A percentile compares a stretch with the other conserved stretches of the same genome.
phyloP scores from a whole-genome alignment of 2,329 filamentous ascomycete species.

The Metarhizium brunneum region DNA sequence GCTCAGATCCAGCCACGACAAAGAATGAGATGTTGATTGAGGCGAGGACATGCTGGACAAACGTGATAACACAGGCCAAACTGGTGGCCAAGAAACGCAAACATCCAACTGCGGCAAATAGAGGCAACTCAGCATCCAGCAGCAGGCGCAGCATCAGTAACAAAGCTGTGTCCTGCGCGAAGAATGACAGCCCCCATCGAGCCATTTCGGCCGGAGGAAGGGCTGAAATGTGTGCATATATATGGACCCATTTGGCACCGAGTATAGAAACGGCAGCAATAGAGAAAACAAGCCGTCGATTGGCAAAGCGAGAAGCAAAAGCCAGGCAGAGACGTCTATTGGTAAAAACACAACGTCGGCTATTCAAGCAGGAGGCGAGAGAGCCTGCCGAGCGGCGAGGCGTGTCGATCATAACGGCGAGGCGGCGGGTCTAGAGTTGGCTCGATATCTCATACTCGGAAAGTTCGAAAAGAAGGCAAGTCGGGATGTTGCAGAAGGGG shows the following conservation, averaged over 20 bases:
- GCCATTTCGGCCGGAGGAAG: conserved; percentile 19
- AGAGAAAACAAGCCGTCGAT: conserved; percentile 22
- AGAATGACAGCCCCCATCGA: conserved; percentile 25
- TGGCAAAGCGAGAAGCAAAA: conserved; percentile 15
- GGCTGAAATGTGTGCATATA: conserved; percentile 21
- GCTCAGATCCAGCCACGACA: conserved; percentile 17
- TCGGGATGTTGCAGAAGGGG: neutral
- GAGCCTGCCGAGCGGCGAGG: conserved; percentile 1
- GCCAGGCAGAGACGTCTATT: conserved; percentile 8
- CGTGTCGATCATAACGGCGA: conserved; percentile 1
- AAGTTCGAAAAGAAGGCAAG: neutral
- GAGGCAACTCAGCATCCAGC: conserved; percentile 12
- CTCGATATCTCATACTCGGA: conserved; percentile 1
- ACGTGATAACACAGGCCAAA: conserved; percentile 13
- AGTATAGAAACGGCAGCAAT: conserved; percentile 20
- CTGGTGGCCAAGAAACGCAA: conserved; percentile 11
- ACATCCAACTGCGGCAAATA: conserved; percentile 11
- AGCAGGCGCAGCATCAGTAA: conserved; percentile 22
- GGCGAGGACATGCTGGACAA: conserved; percentile 13
- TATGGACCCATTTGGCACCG: conserved; percentile 21
- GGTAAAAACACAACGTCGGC: conserved; percentile 1
- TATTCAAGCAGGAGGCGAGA: neutral
- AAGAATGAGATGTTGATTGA: conserved; percentile 22
- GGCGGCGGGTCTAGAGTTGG: neutral
- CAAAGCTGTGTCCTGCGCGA: conserved; percentile 22